Conservation (phyloP, 768 basidiomycete genomes). For the Russula sp. region DNA sequence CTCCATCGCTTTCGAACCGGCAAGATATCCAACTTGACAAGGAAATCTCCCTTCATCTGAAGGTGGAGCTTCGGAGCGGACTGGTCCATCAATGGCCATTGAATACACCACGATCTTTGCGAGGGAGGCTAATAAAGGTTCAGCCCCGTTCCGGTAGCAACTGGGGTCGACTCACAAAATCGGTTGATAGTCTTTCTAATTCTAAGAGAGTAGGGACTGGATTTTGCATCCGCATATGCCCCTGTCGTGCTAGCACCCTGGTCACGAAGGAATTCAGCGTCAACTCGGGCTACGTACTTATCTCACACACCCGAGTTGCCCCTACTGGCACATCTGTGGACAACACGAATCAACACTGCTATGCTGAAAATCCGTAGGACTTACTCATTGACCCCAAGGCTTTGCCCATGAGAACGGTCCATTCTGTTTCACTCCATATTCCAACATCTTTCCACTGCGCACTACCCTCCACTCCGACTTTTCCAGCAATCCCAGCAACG, state of each 20-base stretch:
- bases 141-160: constrained; percentile 1
- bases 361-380: constrained; percentile 19
- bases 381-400: constrained; percentile 74
- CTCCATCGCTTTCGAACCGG: constrained; percentile 83
- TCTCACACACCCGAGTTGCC: constrained; percentile 44
- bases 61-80: constrained; percentile 38
- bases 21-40: constrained; percentile 50
- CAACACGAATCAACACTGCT: not conserved
- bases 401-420: constrained; percentile 76
- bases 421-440: constrained; percentile 81
- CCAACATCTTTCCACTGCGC: constrained; percentile 77
- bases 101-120: constrained; percentile 86
- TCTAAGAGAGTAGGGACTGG: constrained; percentile 47
- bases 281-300: not conserved
- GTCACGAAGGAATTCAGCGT: constrained; percentile 10
- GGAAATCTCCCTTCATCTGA: constrained; percentile 26
- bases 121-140: constrained; percentile 37
- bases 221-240: constrained; percentile 58
- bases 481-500: constrained; percentile 47
- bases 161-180: constrained; percentile 39
- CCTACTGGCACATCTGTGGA: constrained; percentile 64
- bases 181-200: constrained; percentile 67
- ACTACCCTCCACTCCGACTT: constrained; percentile 45
- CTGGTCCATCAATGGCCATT: constrained; percentile 72
- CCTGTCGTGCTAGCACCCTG: constrained; percentile 61